Percentiles rank a stretch among this genome's conserved stretches.
These are phyloP conservation scores for Elaeis oleifera DNA, from an alignment of 202 grass and related monocot genomes.

Conservation along the genomic window DNA sequence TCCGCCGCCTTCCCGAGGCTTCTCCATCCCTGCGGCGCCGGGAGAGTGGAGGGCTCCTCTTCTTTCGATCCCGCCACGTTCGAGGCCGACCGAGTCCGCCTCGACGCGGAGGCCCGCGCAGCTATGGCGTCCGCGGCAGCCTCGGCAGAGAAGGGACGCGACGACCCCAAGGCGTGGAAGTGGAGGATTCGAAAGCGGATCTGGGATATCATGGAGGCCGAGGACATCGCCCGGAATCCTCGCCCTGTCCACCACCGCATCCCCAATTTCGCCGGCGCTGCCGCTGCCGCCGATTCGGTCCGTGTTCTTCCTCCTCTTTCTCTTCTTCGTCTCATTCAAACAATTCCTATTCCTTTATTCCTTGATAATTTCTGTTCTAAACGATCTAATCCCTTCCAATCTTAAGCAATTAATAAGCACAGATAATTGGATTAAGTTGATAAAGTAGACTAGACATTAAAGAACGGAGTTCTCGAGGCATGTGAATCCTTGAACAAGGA, in stretches of 20 bases:
- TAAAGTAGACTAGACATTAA: too few relatives aligned
- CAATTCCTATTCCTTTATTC: too few relatives aligned
- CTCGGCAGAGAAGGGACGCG: slow-evolving; percentile 14
- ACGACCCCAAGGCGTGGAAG: slow-evolving; percentile 56
- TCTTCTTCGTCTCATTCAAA: not conserved
- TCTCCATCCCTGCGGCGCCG: not conserved
- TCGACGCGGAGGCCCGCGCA: slow-evolving; percentile 51
- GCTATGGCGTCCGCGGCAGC: slow-evolving; percentile 32
- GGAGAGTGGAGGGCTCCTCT: slow-evolving; percentile 15
- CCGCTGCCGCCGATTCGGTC: slow-evolving; percentile 49
- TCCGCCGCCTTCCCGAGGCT: not conserved
- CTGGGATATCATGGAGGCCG: slow-evolving; percentile 69
- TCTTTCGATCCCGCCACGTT: slow-evolving; percentile 60
- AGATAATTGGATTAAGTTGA: too few relatives aligned
- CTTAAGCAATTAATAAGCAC: too few relatives aligned
- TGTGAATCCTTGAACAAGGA: too few relatives aligned
- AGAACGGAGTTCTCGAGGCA: too few relatives aligned
- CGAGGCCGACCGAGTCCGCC: slow-evolving; percentile 50
- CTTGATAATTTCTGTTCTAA: too few relatives aligned
- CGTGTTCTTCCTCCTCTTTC: not conserved
- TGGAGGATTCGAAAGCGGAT: slow-evolving; percentile 65
- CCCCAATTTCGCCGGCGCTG: slow-evolving; percentile 77
- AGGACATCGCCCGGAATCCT: slow-evolving; percentile 59
- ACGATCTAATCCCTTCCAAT: too few relatives aligned
- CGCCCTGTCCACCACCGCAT: slow-evolving; percentile 88